A percentile compares a stretch with the other conserved stretches of the same genome.
Evolutionary conservation across 352 stramenopile genomes (phyloP).

Genomic region (Phytophthora hybrid): DNA sequence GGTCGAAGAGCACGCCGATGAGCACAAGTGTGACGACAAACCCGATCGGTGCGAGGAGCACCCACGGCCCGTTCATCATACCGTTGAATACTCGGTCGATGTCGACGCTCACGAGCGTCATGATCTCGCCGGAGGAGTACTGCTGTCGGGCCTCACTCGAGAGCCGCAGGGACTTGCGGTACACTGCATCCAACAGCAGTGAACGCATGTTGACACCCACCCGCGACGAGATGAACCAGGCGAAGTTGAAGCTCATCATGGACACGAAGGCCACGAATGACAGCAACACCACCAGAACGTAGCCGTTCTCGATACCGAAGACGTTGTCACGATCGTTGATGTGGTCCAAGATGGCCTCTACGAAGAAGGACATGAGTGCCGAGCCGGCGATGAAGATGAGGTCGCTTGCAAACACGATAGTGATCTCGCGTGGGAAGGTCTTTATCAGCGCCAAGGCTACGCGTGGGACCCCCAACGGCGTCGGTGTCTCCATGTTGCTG

Average conservation of each 20-base stretch:
- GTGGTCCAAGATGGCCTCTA: slow-evolving; percentile 34
- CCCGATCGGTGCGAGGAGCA: slow-evolving; percentile 38
- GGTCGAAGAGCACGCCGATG: slow-evolving; percentile 35
- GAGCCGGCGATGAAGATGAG: slow-evolving; percentile 33
- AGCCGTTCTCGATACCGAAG: slow-evolving; percentile 32
- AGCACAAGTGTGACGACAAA: slow-evolving; percentile 38
- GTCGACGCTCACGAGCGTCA: slow-evolving; percentile 64
- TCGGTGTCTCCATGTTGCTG: not conserved
- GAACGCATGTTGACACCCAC: slow-evolving; percentile 55
- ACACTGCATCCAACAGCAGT: slow-evolving; percentile 58
- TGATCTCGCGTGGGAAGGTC: slow-evolving; percentile 28
- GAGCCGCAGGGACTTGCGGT: slow-evolving; percentile 62
- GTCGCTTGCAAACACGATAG: slow-evolving; percentile 29
- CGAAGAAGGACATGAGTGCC: slow-evolving; percentile 30
- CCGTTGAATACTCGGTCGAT: slow-evolving; percentile 63
- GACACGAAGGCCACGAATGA: slow-evolving; percentile 42
- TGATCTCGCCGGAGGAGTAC: slow-evolving; percentile 66
- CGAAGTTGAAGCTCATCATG: slow-evolving; percentile 53
- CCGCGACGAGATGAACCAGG: slow-evolving; percentile 55
- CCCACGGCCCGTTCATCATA: slow-evolving; percentile 54
- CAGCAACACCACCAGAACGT: slow-evolving; percentile 33
- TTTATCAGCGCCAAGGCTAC: slow-evolving; percentile 29
- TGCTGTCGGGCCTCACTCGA: slow-evolving; percentile 48
- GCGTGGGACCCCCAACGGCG: slow-evolving; percentile 24
- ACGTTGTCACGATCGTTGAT: slow-evolving; percentile 36